Evolutionary conservation across 768 basidiomycete species (phyloP).

Genomic region (Leccinum subtestaceum): DNA sequence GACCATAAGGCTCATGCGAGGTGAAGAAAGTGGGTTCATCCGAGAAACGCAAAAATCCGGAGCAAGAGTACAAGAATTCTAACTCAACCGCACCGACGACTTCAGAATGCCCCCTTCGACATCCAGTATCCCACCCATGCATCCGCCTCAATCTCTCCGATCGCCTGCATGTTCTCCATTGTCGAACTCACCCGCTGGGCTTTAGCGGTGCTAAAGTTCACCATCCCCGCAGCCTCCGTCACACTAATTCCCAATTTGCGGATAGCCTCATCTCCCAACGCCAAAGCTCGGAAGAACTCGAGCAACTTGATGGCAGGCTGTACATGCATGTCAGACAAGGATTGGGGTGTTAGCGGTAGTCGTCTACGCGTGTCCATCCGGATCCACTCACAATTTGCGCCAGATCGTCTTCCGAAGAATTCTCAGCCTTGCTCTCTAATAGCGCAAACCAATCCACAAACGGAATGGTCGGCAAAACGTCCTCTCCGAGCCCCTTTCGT

Average conservation of each 20-base stretch:
- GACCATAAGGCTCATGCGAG: too few species aligned
- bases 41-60: too few species aligned
- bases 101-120: slow-evolving; percentile 18
- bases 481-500: slow-evolving; percentile 2
- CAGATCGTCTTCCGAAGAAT: slow-evolving; percentile 26
- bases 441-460: slow-evolving; percentile 35
- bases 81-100: background rate
- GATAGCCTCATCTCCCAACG: slow-evolving; percentile 14
- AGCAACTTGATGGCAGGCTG: slow-evolving; percentile 37
- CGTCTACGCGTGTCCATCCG: background rate
- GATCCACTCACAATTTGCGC: slow-evolving; percentile 30
- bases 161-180: slow-evolving; percentile 24
- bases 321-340: background rate
- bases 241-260: background rate
- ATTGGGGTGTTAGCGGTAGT: background rate
- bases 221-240: slow-evolving; percentile 22
- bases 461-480: slow-evolving; percentile 30
- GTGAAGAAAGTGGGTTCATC: too few species aligned
- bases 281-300: slow-evolving; percentile 31
- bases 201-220: slow-evolving; percentile 18
- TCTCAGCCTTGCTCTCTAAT: slow-evolving; percentile 23
- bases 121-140: slow-evolving; percentile 29
- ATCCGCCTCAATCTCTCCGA: slow-evolving; percentile 22
- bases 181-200: slow-evolving; percentile 17
- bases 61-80: background rate